Evolutionary conservation across 1,284 basidiomycete genomes (phyloP), one percentile per base, ranked within the genome.

Genomic region (Xerocomus amazonicus): DNA sequence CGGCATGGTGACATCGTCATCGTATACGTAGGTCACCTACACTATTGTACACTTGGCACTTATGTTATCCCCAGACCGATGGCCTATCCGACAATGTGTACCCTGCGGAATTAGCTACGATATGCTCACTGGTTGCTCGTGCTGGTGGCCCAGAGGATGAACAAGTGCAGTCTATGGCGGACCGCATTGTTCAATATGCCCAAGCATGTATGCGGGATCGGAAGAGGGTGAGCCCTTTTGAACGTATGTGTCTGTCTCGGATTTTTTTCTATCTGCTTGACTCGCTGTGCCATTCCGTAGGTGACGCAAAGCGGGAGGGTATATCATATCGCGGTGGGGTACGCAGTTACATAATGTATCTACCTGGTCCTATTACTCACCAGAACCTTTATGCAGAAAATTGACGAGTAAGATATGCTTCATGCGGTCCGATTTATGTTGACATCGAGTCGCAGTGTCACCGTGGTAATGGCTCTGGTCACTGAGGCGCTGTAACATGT

Each of bases 81-180:
- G 92, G 92, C 2, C 72, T 93, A 41, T 83, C 87, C 32, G 92
- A 95, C 65, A 95, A 95, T 60, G 87, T 94, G 23, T 91, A 87
- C 58, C 76, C 82, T 7, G 68, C 78, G 10, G 88, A 92, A 61
- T 75, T 90, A 53, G 71, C 80, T 32, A 74, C 80, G 29, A 83
- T 92, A 46, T 84, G 84, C 59, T 75, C 80, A 0, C 71, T 89
- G 2, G 77, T 84, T 12, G 73, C 79, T 17, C 77, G 85, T 38
- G 66, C 75, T 37, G 75, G 73, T 8, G 79, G 73, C 8, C 56
- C 77, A 3, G 86, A 88, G 56, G 77, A 78, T 32, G 63, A 73
- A 33, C 78, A 83, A 60, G 84, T 83, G 3, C 81, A 89, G 60
- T 69, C 71, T 9, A 81, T 92, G 63, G 85, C 90, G 3, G 80